Evolutionary conservation across 202 grass and related monocot genomes (phyloP), one percentile per base, ranked within the genome.

Genomic region (Eragrostis tef): DNA sequence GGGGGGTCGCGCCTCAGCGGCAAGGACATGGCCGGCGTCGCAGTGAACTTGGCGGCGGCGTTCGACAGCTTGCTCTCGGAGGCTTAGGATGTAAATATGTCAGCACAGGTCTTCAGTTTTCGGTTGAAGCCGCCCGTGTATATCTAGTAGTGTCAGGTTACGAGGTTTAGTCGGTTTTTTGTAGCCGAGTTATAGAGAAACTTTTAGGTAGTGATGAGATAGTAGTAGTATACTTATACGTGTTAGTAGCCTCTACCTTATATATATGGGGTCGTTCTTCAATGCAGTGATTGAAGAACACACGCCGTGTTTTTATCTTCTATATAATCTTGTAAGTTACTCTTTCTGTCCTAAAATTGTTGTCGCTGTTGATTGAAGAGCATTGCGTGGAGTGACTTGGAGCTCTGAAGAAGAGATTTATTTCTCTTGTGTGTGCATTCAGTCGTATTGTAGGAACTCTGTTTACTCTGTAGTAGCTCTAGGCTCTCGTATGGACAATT

Each of bases 221-320:
- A 14, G 10, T 54, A 14, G 10, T 54, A 74, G 52, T 60, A 71
- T 81, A 71, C 66, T 64, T 8, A 36, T 47, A 69, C 49, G 29
- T 73, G 51, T 79, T 62, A 57, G 13, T 78, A 51, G 60, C 34
- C 3, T n/a, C n/a, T 73, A 80, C 24, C 0, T 75, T 25, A 17
- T 11, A 67, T 45, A 79, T 75, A 77, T 45, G 52, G 69, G 69
- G 49, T 87, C 45, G 85, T 89, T 89, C 90, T 93, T 93, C 90
- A 93, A 93, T 93, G 60, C 73, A 68, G 77, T 89, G 72, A 97
- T 93, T 93, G 90, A 97, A 97, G 93, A 87, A 71, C 64, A 67
- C 34, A 71, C 26, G 44, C 7, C 11, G 48, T 58, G 27, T 44
- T 20, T 63, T 79, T 11, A 58, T 44, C 59, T 84, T 17, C 24